Conservation (phyloP, 495 filamentous ascomycete species). For the Amphirosellinia nigrospora region DNA sequence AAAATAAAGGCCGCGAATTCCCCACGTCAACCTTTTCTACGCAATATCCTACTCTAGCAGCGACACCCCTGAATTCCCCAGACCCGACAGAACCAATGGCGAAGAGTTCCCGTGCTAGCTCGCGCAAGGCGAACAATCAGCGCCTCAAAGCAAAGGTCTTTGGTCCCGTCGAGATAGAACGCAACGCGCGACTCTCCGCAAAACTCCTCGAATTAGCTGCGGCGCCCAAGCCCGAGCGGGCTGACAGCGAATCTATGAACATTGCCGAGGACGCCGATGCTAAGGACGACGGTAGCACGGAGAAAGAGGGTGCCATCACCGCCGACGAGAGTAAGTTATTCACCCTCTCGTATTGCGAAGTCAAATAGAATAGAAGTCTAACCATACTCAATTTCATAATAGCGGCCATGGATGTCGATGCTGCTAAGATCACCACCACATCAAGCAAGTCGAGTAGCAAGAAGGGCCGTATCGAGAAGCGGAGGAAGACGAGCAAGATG, state of each 20-base stretch:
- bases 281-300: constrained; percentile 5
- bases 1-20: not conserved
- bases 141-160: constrained; percentile 79
- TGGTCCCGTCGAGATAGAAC: constrained; percentile 74
- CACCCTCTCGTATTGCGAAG: not conserved
- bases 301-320: constrained; percentile 39
- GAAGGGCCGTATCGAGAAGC: constrained; percentile 49
- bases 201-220: constrained; percentile 77
- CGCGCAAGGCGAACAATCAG: constrained; percentile 77
- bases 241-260: constrained; percentile 33
- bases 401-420: constrained; percentile 57
- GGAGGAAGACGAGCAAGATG: constrained; percentile 56
- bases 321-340: constrained; percentile 45
- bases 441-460: constrained; percentile 42
- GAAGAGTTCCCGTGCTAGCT: constrained; percentile 76
- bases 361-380: not conserved
- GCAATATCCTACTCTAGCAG: not conserved
- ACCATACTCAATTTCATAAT: constrained; percentile 5
- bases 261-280: constrained; percentile 40
- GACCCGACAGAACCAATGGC: constrained; percentile 65
- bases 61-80: not conserved
- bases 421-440: constrained; percentile 37
- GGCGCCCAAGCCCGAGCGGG: constrained; percentile 62
- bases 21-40: not conserved
- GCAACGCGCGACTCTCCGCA: constrained; percentile 77